phyloP scores from a whole-genome alignment of 345 rosid genomes.

The Boechera divaricarpa region DNA sequence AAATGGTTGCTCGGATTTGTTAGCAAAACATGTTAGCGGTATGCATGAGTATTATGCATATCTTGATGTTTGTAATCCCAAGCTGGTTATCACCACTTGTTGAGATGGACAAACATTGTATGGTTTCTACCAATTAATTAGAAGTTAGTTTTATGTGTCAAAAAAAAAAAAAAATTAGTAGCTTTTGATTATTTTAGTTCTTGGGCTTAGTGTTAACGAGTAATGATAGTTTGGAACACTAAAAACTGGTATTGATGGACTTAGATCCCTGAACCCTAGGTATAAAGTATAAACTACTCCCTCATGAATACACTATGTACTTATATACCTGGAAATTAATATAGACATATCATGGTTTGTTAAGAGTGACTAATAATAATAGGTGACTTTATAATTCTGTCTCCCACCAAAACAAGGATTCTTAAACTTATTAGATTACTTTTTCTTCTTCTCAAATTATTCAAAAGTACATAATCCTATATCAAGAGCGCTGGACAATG shows the following conservation, averaged over 20 bases:
- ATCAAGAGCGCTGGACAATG: background rate
- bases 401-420: slow-evolving; percentile 38
- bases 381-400: slow-evolving; percentile 36
- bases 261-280: slow-evolving; percentile 8
- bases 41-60: too few species aligned
- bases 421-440: background rate
- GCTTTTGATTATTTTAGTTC: background rate
- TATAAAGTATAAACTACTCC: slow-evolving; percentile 11
- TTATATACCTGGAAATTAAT: background rate
- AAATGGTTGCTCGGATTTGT: too few species aligned
- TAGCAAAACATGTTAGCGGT: too few species aligned
- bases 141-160: too few species aligned
- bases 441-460: slow-evolving; percentile 9
- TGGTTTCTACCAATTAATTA: too few species aligned
- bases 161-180: background rate
- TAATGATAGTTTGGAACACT: slow-evolving; percentile 2
- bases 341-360: slow-evolving; percentile 23
- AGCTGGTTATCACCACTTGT: too few species aligned
- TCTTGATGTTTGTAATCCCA: too few species aligned
- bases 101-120: too few species aligned
- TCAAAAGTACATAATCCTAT: slow-evolving; percentile 13
- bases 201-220: slow-evolving; percentile 3
- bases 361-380: slow-evolving; percentile 21
- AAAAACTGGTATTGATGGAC: background rate
- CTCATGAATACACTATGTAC: slow-evolving; percentile 1